phyloP scores from a whole-genome alignment of 139 green algal genomes.

The Chlorella sp. region DNA sequence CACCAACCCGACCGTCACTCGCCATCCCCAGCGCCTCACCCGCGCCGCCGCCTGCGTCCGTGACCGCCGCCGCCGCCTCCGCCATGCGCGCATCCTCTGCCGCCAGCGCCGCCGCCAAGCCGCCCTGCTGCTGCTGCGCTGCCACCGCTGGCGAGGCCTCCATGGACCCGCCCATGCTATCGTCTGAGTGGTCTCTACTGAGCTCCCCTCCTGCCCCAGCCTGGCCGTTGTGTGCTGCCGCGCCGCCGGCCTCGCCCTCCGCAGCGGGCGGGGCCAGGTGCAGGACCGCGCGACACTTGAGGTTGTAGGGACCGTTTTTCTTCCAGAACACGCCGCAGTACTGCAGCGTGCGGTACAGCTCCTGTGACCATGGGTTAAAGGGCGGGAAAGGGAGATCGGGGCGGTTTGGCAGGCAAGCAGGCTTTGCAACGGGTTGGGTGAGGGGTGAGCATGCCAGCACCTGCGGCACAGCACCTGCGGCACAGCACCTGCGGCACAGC shows the following conservation, averaged over 20 bases:
- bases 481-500: not conserved
- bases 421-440: not conserved
- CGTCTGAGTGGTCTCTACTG: not conserved
- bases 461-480: not conserved
- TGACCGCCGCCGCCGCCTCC: not conserved
- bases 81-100: not conserved
- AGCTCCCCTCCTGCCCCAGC: not conserved
- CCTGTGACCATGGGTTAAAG: conserved; percentile 13
- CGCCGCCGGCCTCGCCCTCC: not conserved
- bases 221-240: not conserved
- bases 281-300: conserved; percentile 86
- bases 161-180: conserved; percentile 7
- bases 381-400: not conserved
- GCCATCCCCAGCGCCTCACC: too few relatives aligned
- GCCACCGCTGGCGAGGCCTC: not conserved
- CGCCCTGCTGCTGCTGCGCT: not conserved
- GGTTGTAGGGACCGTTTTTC: conserved; percentile 90
- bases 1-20: too few relatives aligned
- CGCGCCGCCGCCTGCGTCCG: too few relatives aligned
- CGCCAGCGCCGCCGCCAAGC: not conserved
- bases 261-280: not conserved
- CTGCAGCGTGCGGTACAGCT: conserved; percentile 64
- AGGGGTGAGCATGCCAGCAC: not conserved
- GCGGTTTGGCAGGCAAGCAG: not conserved
- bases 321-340: conserved; percentile 86